Evolutionary conservation across 768 basidiomycete species (phyloP).

Genomic region (Leccinellum albellum): DNA sequence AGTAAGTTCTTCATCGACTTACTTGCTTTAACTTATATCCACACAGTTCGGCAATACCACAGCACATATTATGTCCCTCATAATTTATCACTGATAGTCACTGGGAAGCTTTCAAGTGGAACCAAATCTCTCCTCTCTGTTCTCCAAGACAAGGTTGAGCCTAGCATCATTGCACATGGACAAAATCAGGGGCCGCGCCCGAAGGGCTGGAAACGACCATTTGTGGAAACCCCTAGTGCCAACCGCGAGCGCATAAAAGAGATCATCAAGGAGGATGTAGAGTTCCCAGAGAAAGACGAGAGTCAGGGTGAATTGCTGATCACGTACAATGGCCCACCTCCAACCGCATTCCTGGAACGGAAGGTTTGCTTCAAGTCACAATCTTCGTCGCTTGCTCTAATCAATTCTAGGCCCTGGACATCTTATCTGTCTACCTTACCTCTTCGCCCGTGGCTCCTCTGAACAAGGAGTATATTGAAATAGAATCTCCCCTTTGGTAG

Average conservation of each 20-base stretch:
- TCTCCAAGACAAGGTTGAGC: constrained; percentile 80
- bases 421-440: constrained; percentile 85
- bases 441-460: constrained; percentile 77
- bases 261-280: constrained; percentile 62
- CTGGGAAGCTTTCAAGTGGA: constrained; percentile 79
- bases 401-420: constrained; percentile 66
- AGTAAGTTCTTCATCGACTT: constrained; percentile 45
- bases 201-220: constrained; percentile 87
- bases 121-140: constrained; percentile 75
- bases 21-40: constrained; percentile 14
- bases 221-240: constrained; percentile 82
- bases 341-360: constrained; percentile 65
- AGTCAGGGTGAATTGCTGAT: constrained; percentile 85
- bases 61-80: constrained; percentile 88
- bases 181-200: constrained; percentile 71
- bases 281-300: constrained; percentile 97
- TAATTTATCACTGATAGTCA: constrained; percentile 84
- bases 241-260: constrained; percentile 48
- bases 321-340: constrained; percentile 73
- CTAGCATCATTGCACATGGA: constrained; percentile 70
- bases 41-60: constrained; percentile 84
- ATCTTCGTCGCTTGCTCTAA: neutral
- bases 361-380: constrained; percentile 42
- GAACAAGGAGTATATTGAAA: constrained; percentile 91
- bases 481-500: constrained; percentile 83